Base-by-base conservation (phyloP, 352 stramenopile genomes). In the Globisporangium acanthophoron region DNA sequence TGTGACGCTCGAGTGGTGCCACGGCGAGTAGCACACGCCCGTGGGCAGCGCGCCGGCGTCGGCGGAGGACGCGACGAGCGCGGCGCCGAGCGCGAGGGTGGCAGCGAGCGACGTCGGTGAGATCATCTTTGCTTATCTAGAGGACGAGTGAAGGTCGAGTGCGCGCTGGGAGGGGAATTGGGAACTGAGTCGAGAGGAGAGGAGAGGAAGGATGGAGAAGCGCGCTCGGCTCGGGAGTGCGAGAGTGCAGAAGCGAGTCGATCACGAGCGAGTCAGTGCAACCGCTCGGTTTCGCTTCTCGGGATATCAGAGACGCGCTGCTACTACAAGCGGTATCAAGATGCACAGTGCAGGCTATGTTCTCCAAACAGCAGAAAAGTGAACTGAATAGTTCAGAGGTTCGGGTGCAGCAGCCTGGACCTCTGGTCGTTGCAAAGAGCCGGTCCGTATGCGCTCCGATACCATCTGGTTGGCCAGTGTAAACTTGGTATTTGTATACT, bases 1-100 rank as follows among this genome's bases (percentile, higher is more conserved):
- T 4, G 50, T 72, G 33, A 88, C 76, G 9, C 39, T 55, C 2
- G 21, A 0, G 60, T 82, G 67, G 70, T 80, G 74, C 77, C 80
- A 88, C 57, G 80, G 74, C 47, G 69, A 74, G 71, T 88, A 90
- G 74, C 72, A 85, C 4, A 80, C 55, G 51, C 80, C 76, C 4
- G 65, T 65, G 12, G 60, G 48, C 7, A 75, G 55, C 20, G 64
- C 35, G 35, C 56, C 52, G 56, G 65, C 61, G 54, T 65, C 48
- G 21, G 56, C 54, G 47, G 18, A 66, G 18, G 40, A 46, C 15
- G 54, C 37, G 27, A 43, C 54, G 18, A 59, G 31, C 21, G 53
- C 59, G 20, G 60, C 15, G 18, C 46, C 59, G 35, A 65, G 29
- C 12, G 44, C 46, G n/a, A 49, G 18, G n/a, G 43, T 21, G 16